Base-by-base conservation (phyloP, 2,329 filamentous ascomycete species). In the Microcyclospora pomicola region DNA sequence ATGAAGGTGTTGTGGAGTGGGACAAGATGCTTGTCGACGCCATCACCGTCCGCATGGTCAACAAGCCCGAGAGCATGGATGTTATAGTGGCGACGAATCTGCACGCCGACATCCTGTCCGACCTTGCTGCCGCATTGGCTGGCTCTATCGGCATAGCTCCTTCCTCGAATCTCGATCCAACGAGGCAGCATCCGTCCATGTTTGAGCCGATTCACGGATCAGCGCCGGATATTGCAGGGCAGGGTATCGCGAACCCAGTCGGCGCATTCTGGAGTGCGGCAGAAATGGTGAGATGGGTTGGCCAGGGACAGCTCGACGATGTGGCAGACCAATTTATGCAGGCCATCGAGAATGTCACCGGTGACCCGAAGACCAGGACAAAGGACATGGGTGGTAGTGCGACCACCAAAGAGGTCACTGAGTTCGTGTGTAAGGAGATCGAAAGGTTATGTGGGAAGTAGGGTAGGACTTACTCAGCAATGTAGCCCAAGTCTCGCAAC, bases 131-230 rank as follows among this genome's bases (percentile, higher is more conserved):
- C 11, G 76, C 77, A 0, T 62, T 82, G 6, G 78, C 78, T 2
- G 79, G 79, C 0, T 77, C 72, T 2, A 82, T 83, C 42, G 78
- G 80, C 7, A 82, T 84, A 41, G 79, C 79, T 3, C 77, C 79
- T 2, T 81, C 77, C 0, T 75, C 71, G 31, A 83, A 82, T 48
- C 62, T 82, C 1, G 77, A 82, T 46, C 77, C 78, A 1, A 75
- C 70, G 1, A 62, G 72, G 12, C 51, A 68, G 45, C 70, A 74
- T 42, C 75, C 75, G 0, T 69, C 65, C 37, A 74, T 76, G 69
- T 77, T 76, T 43, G 73, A 76, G 59, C 72, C 72, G 0, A 74
- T 76, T 37, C 75, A 79, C 44, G 75, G 75, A 9, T 74, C 68
- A 19, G 75, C 74, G 0, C 75, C 73, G 3, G 30, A 31, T 31